These are phyloP conservation scores for Rosa lucieae DNA, from an alignment of 306 rosid species.

Conservation along the genomic window DNA sequence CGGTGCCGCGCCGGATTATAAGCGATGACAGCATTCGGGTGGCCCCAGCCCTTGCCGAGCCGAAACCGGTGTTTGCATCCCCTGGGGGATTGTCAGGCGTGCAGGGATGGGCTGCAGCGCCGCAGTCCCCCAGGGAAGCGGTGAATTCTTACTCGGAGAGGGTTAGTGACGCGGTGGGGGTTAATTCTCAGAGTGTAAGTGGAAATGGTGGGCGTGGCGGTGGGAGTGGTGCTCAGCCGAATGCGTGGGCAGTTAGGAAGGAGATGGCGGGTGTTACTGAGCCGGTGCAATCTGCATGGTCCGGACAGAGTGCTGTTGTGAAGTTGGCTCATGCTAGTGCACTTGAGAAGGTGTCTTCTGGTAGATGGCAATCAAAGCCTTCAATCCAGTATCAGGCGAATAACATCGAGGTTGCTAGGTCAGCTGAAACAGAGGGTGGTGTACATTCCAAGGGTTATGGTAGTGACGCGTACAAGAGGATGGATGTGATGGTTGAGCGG, in stretches of 20 bases:
- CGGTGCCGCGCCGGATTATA: constrained; percentile 62
- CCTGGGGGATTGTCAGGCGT: constrained; percentile 51
- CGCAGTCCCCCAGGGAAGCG: constrained; percentile 39
- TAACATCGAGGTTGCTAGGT: constrained; percentile 41
- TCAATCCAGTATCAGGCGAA: constrained; percentile 55
- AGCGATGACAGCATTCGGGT: constrained; percentile 69
- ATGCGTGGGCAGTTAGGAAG: constrained; percentile 84
- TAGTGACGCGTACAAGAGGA: constrained; percentile 33
- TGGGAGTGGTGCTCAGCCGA: constrained; percentile 45
- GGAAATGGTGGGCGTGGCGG: constrained; percentile 46
- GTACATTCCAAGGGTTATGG: constrained; percentile 37
- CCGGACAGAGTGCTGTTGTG: constrained; percentile 67
- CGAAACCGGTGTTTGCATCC: constrained; percentile 48
- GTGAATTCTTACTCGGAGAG: constrained; percentile 60
- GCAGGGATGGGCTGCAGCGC: constrained; percentile 47
- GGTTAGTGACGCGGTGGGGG: constrained; percentile 43
- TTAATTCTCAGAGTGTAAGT: constrained; percentile 47
- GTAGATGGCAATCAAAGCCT: constrained; percentile 86
- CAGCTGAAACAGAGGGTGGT: constrained; percentile 49
- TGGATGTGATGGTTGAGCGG: constrained; percentile 43
- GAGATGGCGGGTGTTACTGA: constrained; percentile 59
- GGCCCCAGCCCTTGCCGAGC: constrained; percentile 44
- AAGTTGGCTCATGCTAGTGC: constrained; percentile 93
- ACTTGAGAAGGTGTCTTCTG: constrained; percentile 89
- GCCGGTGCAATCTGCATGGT: constrained; percentile 55